phyloP scores from a whole-genome alignment of 192 early-diverging fungal species.

The Funneliformis mosseae region DNA sequence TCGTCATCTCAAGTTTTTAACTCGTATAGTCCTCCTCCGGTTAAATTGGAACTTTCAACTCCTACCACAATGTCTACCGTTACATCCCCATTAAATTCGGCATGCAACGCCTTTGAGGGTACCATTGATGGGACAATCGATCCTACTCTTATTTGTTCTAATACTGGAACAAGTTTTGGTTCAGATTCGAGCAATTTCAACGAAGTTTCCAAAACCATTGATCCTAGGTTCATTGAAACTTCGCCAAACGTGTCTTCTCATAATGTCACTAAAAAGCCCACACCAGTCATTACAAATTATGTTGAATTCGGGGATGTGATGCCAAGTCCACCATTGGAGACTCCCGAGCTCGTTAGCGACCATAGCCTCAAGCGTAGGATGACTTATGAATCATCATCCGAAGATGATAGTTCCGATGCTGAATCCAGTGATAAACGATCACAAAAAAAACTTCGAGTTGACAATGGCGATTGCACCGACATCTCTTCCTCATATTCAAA shows the following conservation, averaged over 20 bases:
- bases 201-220: background rate
- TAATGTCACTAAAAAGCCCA: background rate
- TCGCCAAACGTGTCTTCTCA: background rate
- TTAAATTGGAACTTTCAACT: background rate
- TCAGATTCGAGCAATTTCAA: background rate
- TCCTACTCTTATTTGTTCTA: background rate
- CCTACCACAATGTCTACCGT: background rate
- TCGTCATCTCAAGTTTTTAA: background rate
- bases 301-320: background rate
- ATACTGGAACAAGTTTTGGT: background rate
- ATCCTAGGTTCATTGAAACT: background rate
- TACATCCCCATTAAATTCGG: background rate
- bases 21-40: too few species aligned
- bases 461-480: background rate
- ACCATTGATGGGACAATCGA: constrained; percentile 9
- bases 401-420: constrained; percentile 10
- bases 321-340: constrained; percentile 13
- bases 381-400: background rate
- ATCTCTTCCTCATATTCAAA: background rate
- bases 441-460: background rate
- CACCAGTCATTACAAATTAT: constrained; percentile 1
- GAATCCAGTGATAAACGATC: background rate
- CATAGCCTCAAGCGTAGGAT: constrained; percentile 15
- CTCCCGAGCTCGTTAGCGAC: constrained; percentile 27
- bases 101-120: background rate